phyloP scores from a whole-genome alignment of 108 stramenopile genomes.

The Nannochloropsis oceanica region DNA sequence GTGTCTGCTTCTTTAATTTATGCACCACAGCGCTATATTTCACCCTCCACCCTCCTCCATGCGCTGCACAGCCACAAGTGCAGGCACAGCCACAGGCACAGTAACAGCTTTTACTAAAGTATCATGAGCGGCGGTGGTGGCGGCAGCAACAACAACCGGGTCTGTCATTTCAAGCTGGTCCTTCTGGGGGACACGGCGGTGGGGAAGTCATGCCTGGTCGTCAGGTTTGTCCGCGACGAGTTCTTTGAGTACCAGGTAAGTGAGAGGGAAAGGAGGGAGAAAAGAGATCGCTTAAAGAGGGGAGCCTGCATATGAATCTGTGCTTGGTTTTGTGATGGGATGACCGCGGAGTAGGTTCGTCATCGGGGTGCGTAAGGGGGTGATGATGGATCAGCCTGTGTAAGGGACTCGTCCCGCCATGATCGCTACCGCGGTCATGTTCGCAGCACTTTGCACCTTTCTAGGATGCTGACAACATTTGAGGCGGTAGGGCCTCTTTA shows the following conservation, averaged over 20 bases:
- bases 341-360: too few relatives aligned
- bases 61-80: neutral
- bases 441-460: too few relatives aligned
- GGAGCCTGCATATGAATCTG: too few relatives aligned
- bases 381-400: neutral
- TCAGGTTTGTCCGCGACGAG: constrained; percentile 92
- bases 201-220: constrained; percentile 84
- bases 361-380: neutral
- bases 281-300: neutral
- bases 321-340: too few relatives aligned
- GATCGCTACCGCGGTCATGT: too few relatives aligned
- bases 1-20: neutral
- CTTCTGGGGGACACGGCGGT: constrained; percentile 96
- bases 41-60: neutral
- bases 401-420: too few relatives aligned
- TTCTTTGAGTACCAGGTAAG: constrained; percentile 98
- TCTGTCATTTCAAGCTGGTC: constrained; percentile 96
- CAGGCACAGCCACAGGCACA: neutral
- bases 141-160: constrained; percentile 28
- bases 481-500: too few relatives aligned
- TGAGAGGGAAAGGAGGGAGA: neutral
- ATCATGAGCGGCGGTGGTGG: neutral
- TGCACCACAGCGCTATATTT: neutral
- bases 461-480: too few relatives aligned
- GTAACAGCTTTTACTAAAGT: too few relatives aligned